These are phyloP conservation scores for Beta vulgaris DNA, from an alignment of 148 eudicot species.

Conservation along the genomic window DNA sequence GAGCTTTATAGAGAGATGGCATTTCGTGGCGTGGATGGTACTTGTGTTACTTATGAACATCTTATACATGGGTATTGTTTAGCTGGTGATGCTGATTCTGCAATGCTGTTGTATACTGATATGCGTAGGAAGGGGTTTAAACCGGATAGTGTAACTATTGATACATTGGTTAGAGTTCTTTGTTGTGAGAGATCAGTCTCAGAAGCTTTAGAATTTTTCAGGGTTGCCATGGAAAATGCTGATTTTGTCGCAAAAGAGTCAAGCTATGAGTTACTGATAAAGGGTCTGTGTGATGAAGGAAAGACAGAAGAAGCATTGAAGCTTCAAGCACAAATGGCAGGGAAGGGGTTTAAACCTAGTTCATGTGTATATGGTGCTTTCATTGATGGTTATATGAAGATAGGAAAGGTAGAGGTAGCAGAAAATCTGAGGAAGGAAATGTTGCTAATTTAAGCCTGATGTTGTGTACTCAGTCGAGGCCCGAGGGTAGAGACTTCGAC, in stretches of 20 bases:
- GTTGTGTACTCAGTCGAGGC: background rate
- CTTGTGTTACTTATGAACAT: constrained; percentile 66
- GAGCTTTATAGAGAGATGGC: constrained; percentile 61
- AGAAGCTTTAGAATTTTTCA: constrained; percentile 51
- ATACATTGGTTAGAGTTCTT: constrained; percentile 45
- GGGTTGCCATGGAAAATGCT: constrained; percentile 33
- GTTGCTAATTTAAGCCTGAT: constrained; percentile 17
- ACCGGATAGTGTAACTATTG: constrained; percentile 45
- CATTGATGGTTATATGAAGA: constrained; percentile 53
- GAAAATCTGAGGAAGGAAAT: constrained; percentile 54
- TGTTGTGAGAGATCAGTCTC: constrained; percentile 38
- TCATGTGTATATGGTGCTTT: constrained; percentile 48
- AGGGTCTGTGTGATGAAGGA: constrained; percentile 59
- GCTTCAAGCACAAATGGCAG: constrained; percentile 81
- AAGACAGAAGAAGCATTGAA: constrained; percentile 56
- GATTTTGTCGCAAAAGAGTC: constrained; percentile 39
- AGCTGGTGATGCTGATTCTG: constrained; percentile 56
- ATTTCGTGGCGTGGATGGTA: constrained; percentile 44
- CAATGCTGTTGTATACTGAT: constrained; percentile 47
- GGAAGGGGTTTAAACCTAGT: constrained; percentile 58
- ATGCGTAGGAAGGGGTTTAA: constrained; percentile 58
- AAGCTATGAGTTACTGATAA: constrained; percentile 52
- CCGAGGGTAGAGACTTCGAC: background rate
- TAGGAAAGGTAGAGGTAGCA: constrained; percentile 53
- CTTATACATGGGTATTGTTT: constrained; percentile 67